A percentile compares a stretch with the other conserved stretches of the same genome.
Conservation (phyloP, 2,329 filamentous ascomycete genomes). For the Lachnellula suecica region DNA sequence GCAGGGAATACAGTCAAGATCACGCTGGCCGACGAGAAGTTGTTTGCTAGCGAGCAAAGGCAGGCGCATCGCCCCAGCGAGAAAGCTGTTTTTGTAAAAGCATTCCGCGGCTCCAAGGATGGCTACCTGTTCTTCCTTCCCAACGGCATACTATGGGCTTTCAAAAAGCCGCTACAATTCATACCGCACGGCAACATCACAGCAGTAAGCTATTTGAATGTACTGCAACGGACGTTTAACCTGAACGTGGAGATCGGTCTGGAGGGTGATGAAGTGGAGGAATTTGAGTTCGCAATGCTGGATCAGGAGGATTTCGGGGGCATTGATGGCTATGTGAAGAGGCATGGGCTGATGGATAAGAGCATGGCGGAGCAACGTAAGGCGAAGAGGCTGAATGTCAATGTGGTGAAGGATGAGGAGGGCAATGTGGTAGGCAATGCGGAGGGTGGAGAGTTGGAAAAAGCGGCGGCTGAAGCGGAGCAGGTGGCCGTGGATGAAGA, state of each 20-base stretch:
- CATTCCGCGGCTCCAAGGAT: conserved; percentile 67
- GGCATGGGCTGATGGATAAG: conserved; percentile 61
- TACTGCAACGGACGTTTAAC: conserved; percentile 69
- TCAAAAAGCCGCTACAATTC: conserved; percentile 68
- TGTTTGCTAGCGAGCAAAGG: conserved; percentile 56
- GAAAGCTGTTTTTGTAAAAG: conserved; percentile 64
- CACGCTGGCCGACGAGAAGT: conserved; percentile 50
- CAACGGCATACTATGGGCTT: conserved; percentile 67
- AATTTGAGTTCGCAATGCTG: conserved; percentile 68
- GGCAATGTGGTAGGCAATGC: conserved; percentile 40
- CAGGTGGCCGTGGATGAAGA: conserved; percentile 54
- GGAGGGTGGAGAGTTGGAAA: conserved; percentile 34
- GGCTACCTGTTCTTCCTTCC: conserved; percentile 67
- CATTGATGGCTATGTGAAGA: conserved; percentile 63
- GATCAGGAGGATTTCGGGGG: conserved; percentile 67
- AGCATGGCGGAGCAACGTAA: conserved; percentile 69
- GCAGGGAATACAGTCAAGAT: conserved; percentile 49
- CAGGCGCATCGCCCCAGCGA: conserved; percentile 59
- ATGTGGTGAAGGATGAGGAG: conserved; percentile 42
- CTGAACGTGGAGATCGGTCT: conserved; percentile 57
- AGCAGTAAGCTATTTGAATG: conserved; percentile 65
- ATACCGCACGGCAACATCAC: conserved; percentile 59
- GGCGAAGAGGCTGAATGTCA: conserved; percentile 61
- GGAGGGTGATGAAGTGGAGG: conserved; percentile 50
- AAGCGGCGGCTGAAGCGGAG: conserved; percentile 34